phyloP scores from a whole-genome alignment of 768 basidiomycete species.

The Trametes sanguinea region DNA sequence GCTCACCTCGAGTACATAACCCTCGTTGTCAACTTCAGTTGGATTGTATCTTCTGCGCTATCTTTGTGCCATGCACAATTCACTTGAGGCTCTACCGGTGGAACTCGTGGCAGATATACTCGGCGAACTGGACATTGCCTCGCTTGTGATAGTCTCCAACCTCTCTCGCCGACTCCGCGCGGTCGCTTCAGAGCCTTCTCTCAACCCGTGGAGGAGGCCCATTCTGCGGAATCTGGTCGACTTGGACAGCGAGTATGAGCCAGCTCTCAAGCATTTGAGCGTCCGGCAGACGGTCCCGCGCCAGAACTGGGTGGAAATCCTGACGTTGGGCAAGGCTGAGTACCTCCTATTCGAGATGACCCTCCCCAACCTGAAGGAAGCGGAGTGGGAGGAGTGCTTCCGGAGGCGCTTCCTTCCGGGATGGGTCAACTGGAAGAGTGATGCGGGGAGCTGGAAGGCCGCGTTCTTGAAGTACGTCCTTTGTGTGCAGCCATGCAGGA shows the following conservation, averaged over 20 bases:
- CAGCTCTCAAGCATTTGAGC: constrained; percentile 57
- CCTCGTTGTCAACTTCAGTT: not conserved
- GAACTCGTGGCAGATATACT: constrained; percentile 76
- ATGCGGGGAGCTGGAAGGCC: constrained; percentile 57
- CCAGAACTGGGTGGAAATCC: constrained; percentile 79
- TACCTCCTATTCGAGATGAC: constrained; percentile 71
- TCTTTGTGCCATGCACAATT: not conserved
- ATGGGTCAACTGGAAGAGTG: constrained; percentile 73
- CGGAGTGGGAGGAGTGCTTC: constrained; percentile 79
- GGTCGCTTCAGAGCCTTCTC: constrained; percentile 60
- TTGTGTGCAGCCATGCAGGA: constrained; percentile 38
- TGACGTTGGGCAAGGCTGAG: constrained; percentile 58
- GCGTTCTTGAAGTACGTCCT: constrained; percentile 62
- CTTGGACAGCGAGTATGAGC: constrained; percentile 43
- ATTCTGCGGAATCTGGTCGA: constrained; percentile 59
- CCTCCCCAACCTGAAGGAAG: constrained; percentile 62
- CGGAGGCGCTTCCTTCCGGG: constrained; percentile 70
- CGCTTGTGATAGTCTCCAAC: constrained; percentile 58
- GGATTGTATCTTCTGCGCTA: too few relatives aligned
- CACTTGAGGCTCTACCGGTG: constrained; percentile 61
- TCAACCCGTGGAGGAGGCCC: constrained; percentile 78
- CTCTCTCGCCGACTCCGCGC: constrained; percentile 59
- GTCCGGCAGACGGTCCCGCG: constrained; percentile 66
- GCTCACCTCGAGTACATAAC: constrained; percentile 1
- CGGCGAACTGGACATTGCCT: constrained; percentile 63